Evolutionary conservation across 2,329 filamentous ascomycete species (phyloP), one percentile per base, ranked within the genome.

Genomic region (Epichloe glyceriae): DNA sequence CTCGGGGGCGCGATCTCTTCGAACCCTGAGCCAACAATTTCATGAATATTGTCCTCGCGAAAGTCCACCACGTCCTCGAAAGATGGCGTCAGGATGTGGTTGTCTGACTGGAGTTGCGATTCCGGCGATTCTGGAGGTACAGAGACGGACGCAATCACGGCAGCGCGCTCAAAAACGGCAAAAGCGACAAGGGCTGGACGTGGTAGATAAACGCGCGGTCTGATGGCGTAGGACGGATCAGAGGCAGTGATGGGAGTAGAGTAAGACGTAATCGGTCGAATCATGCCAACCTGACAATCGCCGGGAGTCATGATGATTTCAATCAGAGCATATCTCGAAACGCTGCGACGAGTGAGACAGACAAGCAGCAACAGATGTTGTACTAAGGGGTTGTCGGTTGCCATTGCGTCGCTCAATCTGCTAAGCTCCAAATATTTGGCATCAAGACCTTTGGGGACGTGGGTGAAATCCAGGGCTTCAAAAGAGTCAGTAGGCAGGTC

Each of bases 11-110:
- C 52, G 56, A 74, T 73, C 58, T 85, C 81, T 60, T 86, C 83
- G 19, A 78, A 72, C 4, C 83, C 79, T 12, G 78, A 82, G 4
- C 78, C 79, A 15, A 83, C 69, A 51, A 85, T 77, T 58, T 85
- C 81, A 26, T 84, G 71, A 15, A 79, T 72, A 30, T 78, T 72
- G 50, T 83, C 79, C 54, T 77, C 73, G 26, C 84, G 80, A 52
- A 98, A 83, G 59, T 90, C 86, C 37, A 98, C 75, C 2, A 86
- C 82, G 64, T 98, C 93, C 64, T 97, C 89, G 58, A 90, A 96
- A 0, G 81, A 77, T 17, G 82, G 69, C 1, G 80, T 78, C 20
- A 82, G 63, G 12, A 78, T 71, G 58, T 83, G 77, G 38, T 75
- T 83, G 50, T 86, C 83, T 50, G 78, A 71, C 55, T 86, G 77